Evolutionary conservation across 345 rosid species (phyloP), one percentile per base, ranked within the genome.

Genomic region (Salix koriyanagi): DNA sequence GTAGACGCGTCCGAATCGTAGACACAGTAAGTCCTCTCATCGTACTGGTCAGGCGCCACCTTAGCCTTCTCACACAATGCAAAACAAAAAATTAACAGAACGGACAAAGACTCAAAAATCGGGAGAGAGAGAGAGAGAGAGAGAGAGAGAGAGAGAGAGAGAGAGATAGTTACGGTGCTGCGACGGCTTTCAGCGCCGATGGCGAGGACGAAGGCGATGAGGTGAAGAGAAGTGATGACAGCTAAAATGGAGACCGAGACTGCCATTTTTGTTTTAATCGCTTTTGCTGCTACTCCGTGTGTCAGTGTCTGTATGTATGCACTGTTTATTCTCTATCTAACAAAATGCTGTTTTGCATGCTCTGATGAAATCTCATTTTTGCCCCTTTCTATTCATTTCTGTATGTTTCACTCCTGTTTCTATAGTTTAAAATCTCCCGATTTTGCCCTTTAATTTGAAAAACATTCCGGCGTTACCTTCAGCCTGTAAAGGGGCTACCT

Each of bases 141-240:
- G 76, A 5, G n/a, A n/a, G n/a, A n/a, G n/a, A n/a, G n/a, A n/a
- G n/a, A n/a, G n/a, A n/a, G n/a, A n/a, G n/a, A n/a, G n/a, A n/a
- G n/a, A n/a, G n/a, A n/a, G n/a, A n/a, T 32, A 52, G n/a, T 3
- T 87, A 95, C 99, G 7, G 83, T 81, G 93, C 98, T 90, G 44
- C 99, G 99, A 83, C 99, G 97, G 71, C 91, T 91, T 74, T 93
- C 99, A 62, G 97, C 98, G 36, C 99, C 99, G 75, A 96, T 80
- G 81, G 99, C 98, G 81, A 93, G 83, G 76, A 93, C 91, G 79
- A 96, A 96, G 85, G 98, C 97, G 73, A 96, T 80, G 87, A 91
- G 90, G 81, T 96, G 94, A 69, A 93, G 96, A 52, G 93, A 77
- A 56, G 77, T 84, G 82, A 89, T 48, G 83, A 82, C 46, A 73